These are phyloP conservation scores for Solanum okadae DNA, from an alignment of 257 asterid species.

Conservation along the genomic window DNA sequence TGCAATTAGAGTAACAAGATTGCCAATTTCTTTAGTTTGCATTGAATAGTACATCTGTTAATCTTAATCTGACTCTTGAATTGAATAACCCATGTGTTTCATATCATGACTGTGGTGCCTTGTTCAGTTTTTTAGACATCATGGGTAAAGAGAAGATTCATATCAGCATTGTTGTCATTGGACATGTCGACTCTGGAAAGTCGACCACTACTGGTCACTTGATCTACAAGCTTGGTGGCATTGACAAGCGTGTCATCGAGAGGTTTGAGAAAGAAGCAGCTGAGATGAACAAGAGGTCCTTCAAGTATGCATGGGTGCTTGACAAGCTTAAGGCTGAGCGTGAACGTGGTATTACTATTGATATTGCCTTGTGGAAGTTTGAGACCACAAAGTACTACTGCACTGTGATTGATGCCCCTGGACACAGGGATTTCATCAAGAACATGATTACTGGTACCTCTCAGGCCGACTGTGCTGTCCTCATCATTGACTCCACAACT, in stretches of 20 bases:
- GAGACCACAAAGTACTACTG: conserved; percentile 91
- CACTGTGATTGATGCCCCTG: conserved; percentile 89
- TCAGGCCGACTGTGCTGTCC: conserved; percentile 84
- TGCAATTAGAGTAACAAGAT: not conserved
- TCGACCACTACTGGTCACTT: conserved; percentile 69
- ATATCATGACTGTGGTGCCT: not conserved
- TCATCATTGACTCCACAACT: conserved; percentile 75
- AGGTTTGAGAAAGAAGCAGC: conserved; percentile 59
- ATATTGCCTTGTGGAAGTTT: conserved; percentile 84
- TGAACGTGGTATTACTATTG: conserved; percentile 85
- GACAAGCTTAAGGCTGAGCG: conserved; percentile 97
- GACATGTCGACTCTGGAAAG: conserved; percentile 67
- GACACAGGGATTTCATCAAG: conserved; percentile 81
- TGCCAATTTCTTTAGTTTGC: not conserved
- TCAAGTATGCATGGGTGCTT: conserved; percentile 86
- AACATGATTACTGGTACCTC: conserved; percentile 90
- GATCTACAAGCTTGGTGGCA: conserved; percentile 65
- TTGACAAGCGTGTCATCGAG: conserved; percentile 57
- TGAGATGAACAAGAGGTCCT: conserved; percentile 85
- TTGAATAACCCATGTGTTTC: not conserved
- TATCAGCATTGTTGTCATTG: conserved; percentile 59
- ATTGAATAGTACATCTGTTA: not conserved
- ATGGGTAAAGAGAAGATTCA: conserved; percentile 65
- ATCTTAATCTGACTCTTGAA: not conserved
- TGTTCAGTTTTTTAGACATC: not conserved